A percentile compares a stretch with the other conserved stretches of the same genome.
These are phyloP conservation scores for Bothriochloa decipiens DNA, from an alignment of 176 grass and related monocot species.

Conservation along the genomic window DNA sequence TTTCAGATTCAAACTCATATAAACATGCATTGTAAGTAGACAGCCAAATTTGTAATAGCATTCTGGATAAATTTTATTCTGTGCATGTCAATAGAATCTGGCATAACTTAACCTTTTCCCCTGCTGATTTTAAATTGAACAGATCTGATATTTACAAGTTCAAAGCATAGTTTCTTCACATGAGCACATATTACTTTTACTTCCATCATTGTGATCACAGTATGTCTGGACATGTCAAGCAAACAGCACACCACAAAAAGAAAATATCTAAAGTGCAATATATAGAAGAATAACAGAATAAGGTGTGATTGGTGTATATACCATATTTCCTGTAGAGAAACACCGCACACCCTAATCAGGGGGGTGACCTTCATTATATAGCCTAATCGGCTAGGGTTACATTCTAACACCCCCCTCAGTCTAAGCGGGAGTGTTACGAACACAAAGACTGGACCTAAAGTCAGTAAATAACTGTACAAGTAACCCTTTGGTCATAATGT, in stretches of 20 bases:
- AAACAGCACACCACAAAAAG: neutral
- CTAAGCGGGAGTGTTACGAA: no score
- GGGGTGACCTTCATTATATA: no score
- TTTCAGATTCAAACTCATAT: neutral
- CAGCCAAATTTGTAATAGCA: neutral
- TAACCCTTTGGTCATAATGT: no score
- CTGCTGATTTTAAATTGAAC: neutral
- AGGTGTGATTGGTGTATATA: neutral
- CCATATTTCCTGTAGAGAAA: no score
- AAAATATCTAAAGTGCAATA: neutral
- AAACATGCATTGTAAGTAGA: neutral
- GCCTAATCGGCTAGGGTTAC: no score
- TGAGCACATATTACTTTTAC: neutral
- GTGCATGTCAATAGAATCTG: neutral
- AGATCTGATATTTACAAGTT: neutral
- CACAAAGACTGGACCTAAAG: no score
- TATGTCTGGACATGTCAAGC: neutral
- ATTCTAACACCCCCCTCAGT: no score
- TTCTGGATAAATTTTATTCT: neutral
- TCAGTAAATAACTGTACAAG: no score
- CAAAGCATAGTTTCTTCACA: neutral
- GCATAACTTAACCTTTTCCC: no score
- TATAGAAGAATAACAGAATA: neutral
- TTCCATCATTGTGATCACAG: neutral
- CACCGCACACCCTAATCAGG: no score